Percentiles rank a stretch among this genome's conserved stretches.
These are phyloP conservation scores for Syncephalastrum racemosum DNA, from an alignment of 371 early-diverging fungal genomes.

Conservation along the genomic window DNA sequence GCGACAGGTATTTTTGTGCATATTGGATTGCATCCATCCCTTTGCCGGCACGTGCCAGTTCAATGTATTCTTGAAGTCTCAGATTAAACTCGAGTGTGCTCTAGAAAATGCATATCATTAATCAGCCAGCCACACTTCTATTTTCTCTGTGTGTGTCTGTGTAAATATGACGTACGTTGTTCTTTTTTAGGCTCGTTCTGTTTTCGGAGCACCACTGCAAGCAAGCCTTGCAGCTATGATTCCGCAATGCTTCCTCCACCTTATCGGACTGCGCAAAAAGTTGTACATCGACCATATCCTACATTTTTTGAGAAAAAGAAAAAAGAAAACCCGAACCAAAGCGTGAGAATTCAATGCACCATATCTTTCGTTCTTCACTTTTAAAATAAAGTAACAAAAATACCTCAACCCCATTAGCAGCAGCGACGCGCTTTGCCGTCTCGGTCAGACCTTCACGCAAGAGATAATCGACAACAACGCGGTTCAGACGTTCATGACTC, in stretches of 20 bases:
- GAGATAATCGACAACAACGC: constrained; percentile 92
- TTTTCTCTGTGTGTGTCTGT: constrained; percentile 2
- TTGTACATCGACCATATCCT: constrained; percentile 89
- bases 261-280: constrained; percentile 78
- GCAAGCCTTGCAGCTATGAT: constrained; percentile 80
- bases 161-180: constrained; percentile 26
- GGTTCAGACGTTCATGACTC: constrained; percentile 79
- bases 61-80: constrained; percentile 91
- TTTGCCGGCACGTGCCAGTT: constrained; percentile 68
- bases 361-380: neutral
- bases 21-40: constrained; percentile 79
- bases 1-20: constrained; percentile 76
- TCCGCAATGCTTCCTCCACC: constrained; percentile 75
- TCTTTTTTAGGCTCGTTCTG: constrained; percentile 77
- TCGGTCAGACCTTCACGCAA: constrained; percentile 79
- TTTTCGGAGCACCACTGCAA: constrained; percentile 94
- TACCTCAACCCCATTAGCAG: constrained; percentile 66
- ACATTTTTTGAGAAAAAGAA: constrained; percentile 11
- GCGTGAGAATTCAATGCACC: neutral
- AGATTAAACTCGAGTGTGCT: constrained; percentile 94
- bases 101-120: constrained; percentile 29
- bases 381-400: neutral
- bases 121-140: neutral
- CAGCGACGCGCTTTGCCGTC: constrained; percentile 74
- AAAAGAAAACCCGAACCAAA: neutral